Base-by-base conservation (phyloP, 345 rosid species). In the Corymbia maculata region DNA sequence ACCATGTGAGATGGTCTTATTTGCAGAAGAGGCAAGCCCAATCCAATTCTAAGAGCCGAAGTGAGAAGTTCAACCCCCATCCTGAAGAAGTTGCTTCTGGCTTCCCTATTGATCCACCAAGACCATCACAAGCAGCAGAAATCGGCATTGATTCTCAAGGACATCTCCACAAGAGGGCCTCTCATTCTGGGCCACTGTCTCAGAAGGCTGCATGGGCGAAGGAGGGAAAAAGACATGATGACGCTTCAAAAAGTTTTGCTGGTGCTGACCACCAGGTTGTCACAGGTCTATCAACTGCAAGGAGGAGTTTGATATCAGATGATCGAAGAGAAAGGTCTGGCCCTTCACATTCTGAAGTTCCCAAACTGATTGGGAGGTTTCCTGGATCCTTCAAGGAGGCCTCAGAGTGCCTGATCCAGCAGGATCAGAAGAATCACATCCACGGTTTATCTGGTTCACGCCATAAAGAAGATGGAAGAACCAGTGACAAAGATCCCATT, bases 21-120 rank as follows among this genome's bases (percentile, higher is more conserved):
- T 88, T 91, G 47, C 98, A 98, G 99, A 98, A 94, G 93, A 95
- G 99, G 64, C 97, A 96, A 90, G 92, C 92, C 89, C 98, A 95
- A 85, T 89, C 95, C 86, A 92, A 87, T 90, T 94, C 96, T 59
- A 97, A 96, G 94, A 97, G 99, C 93, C 92, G 98, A 53, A 98
- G 99, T 89, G 99, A 98, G 96, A 98, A 94, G 92, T 98, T 98
- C 89, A 96, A 98, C 92, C 98, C 99, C 88, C 96, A 97, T 93
- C 98, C 94, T 50, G 99, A 96, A 93, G 99, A 98, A 89, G 98
- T 93, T 90, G 99, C 99, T 70, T 98, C 99, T 52, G 99, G 99
- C 85, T 98, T 98, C 91, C 99, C 99, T 15, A 95, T 98, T 9
- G 99, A 98, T 89, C 99, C 99, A 44, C 99, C 99, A 84, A 95